A percentile compares a stretch with the other conserved stretches of the same genome.
Evolutionary conservation across 139 green algal species (phyloP).

Genomic region (Closterium sp.): DNA sequence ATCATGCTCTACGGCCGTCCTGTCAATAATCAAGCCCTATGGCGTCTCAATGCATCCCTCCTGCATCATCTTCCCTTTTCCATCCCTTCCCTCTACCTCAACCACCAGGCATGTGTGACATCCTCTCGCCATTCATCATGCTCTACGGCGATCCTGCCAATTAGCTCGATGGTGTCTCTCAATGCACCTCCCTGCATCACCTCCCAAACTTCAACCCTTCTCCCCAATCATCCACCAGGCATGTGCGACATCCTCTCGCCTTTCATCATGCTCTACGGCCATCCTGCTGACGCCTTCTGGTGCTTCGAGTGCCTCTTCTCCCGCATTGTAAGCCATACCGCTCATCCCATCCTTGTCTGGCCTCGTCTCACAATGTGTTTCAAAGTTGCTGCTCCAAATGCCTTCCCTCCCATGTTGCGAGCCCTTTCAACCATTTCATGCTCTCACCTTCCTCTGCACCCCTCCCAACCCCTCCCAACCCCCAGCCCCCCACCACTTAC

Average conservation of each 20-base stretch:
- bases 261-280: conserved; percentile 71
- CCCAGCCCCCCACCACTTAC: conserved; percentile 41
- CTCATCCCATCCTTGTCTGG: background rate
- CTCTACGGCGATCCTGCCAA: too few relatives aligned
- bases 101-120: too few relatives aligned
- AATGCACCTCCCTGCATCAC: background rate
- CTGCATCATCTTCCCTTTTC: background rate
- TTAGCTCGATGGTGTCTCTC: too few relatives aligned
- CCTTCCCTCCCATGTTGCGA: background rate
- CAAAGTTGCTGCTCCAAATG: too few relatives aligned
- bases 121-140: too few relatives aligned
- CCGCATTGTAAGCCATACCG: conserved; percentile 14
- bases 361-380: background rate
- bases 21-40: too few relatives aligned
- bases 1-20: too few relatives aligned
- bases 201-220: background rate
- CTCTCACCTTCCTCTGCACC: too few relatives aligned
- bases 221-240: conserved; percentile 20
- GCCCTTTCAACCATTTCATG: background rate
- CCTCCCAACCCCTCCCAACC: too few relatives aligned
- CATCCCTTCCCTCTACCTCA: too few relatives aligned
- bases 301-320: conserved; percentile 78
- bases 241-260: conserved; percentile 82
- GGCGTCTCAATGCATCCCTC: background rate
- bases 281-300: conserved; percentile 78